Base-by-base conservation (phyloP, 2,329 filamentous ascomycete genomes). In the Zasmidium citrigriseum region DNA sequence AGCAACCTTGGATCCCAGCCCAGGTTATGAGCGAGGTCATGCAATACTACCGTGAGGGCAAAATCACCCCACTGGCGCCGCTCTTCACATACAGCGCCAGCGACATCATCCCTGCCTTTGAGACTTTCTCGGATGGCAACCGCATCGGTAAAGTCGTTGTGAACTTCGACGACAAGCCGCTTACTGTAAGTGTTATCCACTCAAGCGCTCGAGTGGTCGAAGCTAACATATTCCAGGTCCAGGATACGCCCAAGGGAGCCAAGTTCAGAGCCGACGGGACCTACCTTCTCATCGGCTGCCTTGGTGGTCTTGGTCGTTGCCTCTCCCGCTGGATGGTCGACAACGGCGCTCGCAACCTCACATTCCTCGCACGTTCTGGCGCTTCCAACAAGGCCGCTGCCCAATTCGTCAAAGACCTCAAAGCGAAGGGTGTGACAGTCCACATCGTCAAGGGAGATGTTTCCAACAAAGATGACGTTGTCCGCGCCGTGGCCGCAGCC, bases 241-340 rank as follows among this genome's bases (percentile, higher is more conserved):
- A 41, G 14, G 16, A 41, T n/a, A 41, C 14, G 34, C 34, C 34
- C 5, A 41, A 41, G 14, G 34, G 34, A n/a, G 34, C 34, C 34
- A 41, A 41, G 18, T 72, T 72, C 47, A 58, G 63, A 1, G 55
- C 55, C 4, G 52, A 71, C n/a, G 48, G 38, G 5, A 48, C 52
- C 14, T 59, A 59, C 21, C 16, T 59, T 7, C 24, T 59, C 14
- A 45, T 55, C 29, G 56, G 56, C n/a, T 52, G 56, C 24, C 29
- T 46, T 7, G 56, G 56, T 7, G 56, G 56, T 11, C 45, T 59
- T 9, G 56, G 56, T 16, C 56, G 56, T 10, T 27, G 21, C 12
- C 25, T 59, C 23, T 24, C 51, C 10, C 18, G 29, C 1, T 48
- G 46, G 29, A 47, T 52, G 49, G 25, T 46, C 14, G 23, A 46